phyloP scores from a whole-genome alignment of 2,329 filamentous ascomycete species.

The Helotiales sp. region DNA sequence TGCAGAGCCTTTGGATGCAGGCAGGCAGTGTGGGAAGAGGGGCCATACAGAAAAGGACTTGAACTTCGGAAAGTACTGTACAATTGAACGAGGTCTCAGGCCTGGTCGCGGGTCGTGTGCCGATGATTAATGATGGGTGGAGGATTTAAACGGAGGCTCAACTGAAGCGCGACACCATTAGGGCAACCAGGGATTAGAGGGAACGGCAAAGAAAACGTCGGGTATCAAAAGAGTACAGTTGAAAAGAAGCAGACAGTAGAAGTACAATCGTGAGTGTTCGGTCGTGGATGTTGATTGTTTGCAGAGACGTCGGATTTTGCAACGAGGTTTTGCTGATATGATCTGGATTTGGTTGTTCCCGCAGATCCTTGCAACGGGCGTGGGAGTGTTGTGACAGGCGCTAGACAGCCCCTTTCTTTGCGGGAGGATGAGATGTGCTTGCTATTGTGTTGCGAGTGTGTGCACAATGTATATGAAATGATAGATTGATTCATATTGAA shows the following conservation, averaged over 20 bases:
- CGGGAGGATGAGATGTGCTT: neutral
- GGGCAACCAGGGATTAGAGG: conserved; percentile 3
- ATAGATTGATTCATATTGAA: neutral
- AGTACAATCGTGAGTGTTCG: conserved; percentile 21
- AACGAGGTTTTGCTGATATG: conserved; percentile 17
- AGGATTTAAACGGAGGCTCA: conserved; percentile 22
- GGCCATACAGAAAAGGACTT: conserved; percentile 21
- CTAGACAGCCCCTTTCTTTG: neutral
- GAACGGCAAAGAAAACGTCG: conserved; percentile 18
- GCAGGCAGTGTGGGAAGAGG: conserved; percentile 11
- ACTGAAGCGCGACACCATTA: neutral
- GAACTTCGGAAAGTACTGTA: conserved; percentile 21
- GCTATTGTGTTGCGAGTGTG: too few species aligned
- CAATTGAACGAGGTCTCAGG: conserved; percentile 10
- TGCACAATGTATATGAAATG: too few species aligned
- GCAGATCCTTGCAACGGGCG: neutral
- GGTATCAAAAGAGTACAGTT: conserved; percentile 32
- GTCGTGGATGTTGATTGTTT: conserved; percentile 16
- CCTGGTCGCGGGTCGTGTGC: conserved; percentile 9
- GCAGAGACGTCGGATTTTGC: conserved; percentile 9
- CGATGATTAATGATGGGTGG: conserved; percentile 4
- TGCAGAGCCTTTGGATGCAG: conserved; percentile 13
- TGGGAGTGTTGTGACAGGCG: neutral
- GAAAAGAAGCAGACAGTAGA: conserved; percentile 24
- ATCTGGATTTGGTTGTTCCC: conserved; percentile 9